Base-by-base conservation (phyloP, 2,329 filamentous ascomycete genomes). In the Fusarium miscanthi region DNA sequence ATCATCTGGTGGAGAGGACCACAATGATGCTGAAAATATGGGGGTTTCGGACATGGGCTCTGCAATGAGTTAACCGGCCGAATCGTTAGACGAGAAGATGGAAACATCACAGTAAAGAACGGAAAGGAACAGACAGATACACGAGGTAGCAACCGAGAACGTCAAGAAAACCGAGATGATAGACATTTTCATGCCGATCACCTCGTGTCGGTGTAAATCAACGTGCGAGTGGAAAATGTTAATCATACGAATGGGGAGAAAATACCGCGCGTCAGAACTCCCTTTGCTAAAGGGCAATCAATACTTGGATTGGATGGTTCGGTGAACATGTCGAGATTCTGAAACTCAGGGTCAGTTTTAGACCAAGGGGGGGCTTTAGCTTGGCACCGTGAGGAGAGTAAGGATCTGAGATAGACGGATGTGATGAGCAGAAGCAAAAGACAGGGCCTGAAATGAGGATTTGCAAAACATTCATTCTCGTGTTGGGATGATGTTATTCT, bases 311-410 rank as follows among this genome's bases (percentile, higher is more conserved):
- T 42, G 61, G 40, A 64, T 64, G 73, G 46, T 72, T 76, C 54
- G 66, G 67, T 35, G 45, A 68, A 61, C 38, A 57, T 73, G 21
- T 72, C 42, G 38, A 46, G n/a, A 30, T 33, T 76, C 75, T 76
- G 75, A 76, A 76, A 76, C 75, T 72, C 60, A 59, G 70, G 60
- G 62, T 65, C 30, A 30, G 71, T 65, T 73, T 73, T 62, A 63
- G 48, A 40, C 57, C 69, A 75, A 66, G 72, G 68, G 56, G 56
- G 23, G 68, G 40, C 38, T n/a, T 63, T 48, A 51, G 64, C 61
- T 66, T 59, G 59, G 64, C 61, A 51, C 31, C 37, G 58, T 19
- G 21, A 54, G 35, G 43, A 57, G 51, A 53, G 49, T 54, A 69
- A 53, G 30, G 63, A 66, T 67, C 49, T 40, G 46, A 59, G 60